phyloP scores from a whole-genome alignment of 2,329 filamentous ascomycete species.

The Aschersonia sp. region DNA sequence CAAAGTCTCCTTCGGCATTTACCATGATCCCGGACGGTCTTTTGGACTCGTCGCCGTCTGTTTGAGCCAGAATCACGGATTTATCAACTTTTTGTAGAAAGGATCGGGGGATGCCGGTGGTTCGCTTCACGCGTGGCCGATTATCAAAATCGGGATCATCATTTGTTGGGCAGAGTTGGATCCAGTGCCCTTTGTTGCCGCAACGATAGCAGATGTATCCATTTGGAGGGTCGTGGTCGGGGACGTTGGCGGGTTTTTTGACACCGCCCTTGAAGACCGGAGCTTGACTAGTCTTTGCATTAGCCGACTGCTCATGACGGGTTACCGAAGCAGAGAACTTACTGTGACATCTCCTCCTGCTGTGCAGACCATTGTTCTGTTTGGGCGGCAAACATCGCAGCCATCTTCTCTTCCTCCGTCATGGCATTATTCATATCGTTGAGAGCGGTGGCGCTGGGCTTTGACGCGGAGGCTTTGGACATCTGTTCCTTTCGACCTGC shows the following conservation, averaged over 20 bases:
- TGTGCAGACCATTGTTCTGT: slow-evolving; percentile 87
- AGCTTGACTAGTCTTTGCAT: slow-evolving; percentile 32
- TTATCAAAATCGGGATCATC: slow-evolving; percentile 94
- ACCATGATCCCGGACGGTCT: slow-evolving; percentile 87
- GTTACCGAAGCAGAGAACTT: slow-evolving; percentile 17
- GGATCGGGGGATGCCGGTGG: slow-evolving; percentile 89
- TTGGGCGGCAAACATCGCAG: slow-evolving; percentile 80
- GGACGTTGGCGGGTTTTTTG: slow-evolving; percentile 62
- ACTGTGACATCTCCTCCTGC: slow-evolving; percentile 84
- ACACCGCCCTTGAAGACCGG: slow-evolving; percentile 43
- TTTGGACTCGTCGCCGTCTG: slow-evolving; percentile 69
- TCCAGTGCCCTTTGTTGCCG: slow-evolving; percentile 98
- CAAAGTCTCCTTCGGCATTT: slow-evolving; percentile 93
- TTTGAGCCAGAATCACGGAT: slow-evolving; percentile 57
- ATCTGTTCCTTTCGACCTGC: slow-evolving; percentile 50
- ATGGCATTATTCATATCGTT: slow-evolving; percentile 60
- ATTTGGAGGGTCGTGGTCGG: slow-evolving; percentile 82
- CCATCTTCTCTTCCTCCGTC: slow-evolving; percentile 88
- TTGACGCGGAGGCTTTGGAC: slow-evolving; percentile 41
- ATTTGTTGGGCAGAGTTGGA: slow-evolving; percentile 95
- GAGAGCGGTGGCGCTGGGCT: slow-evolving; percentile 41
- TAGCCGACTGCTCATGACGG: too few species aligned
- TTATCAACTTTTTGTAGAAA: slow-evolving; percentile 95
- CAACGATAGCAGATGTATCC: slow-evolving; percentile 96
- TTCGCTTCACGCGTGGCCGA: slow-evolving; percentile 83